phyloP scores from a whole-genome alignment of 176 grass and related monocot species.

The Rhynchospora pubera region DNA sequence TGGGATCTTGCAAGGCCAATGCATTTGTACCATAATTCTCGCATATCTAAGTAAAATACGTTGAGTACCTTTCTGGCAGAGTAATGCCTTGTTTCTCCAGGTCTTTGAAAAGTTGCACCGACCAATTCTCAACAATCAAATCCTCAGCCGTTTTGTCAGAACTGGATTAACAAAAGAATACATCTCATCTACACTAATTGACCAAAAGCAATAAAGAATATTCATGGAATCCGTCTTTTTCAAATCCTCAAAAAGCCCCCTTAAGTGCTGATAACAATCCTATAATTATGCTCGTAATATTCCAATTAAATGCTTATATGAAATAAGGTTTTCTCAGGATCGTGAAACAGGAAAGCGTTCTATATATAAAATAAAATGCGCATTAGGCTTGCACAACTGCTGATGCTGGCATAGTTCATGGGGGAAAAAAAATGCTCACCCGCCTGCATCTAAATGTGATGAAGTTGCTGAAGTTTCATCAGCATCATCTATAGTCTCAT shows the following conservation, averaged over 20 bases:
- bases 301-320: neutral
- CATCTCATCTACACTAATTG: neutral
- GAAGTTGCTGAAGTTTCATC: conserved; percentile 24
- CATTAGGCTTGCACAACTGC: conserved; percentile 49
- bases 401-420: conserved; percentile 34
- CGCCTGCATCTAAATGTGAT: neutral
- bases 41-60: neutral
- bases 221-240: conserved; percentile 4
- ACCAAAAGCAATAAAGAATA: conserved; percentile 1
- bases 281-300: too few relatives aligned
- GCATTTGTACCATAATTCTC: neutral
- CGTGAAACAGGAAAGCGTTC: neutral
- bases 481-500: conserved; percentile 32
- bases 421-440: neutral
- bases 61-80: conserved; percentile 80
- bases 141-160: conserved; percentile 39
- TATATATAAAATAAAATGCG: conserved; percentile 7
- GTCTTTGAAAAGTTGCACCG: conserved; percentile 51
- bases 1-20: neutral
- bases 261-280: neutral
- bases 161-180: conserved; percentile 33
- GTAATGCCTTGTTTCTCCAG: conserved; percentile 78
- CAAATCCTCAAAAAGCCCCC: neutral
- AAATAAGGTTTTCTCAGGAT: conserved; percentile 11
- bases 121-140: conserved; percentile 54